Conservation (phyloP, 2,329 filamentous ascomycete genomes). For the Ophiostoma montium region DNA sequence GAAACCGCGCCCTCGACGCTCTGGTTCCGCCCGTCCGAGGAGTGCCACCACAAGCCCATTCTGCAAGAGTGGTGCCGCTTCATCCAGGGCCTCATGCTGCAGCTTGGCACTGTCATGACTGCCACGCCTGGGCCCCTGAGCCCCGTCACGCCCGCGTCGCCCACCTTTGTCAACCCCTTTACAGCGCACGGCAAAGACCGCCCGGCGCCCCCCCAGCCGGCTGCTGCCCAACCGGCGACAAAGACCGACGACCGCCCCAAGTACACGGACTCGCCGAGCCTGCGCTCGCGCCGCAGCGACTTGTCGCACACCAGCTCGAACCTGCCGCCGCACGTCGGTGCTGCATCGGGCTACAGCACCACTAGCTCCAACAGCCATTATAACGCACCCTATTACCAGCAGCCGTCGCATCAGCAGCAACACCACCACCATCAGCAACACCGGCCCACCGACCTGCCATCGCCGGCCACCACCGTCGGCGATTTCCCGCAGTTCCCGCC, state of each 20-base stretch:
- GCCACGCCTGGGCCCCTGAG: slow-evolving; percentile 22
- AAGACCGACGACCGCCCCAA: slow-evolving; percentile 26
- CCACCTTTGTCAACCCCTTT: slow-evolving; percentile 41
- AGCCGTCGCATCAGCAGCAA: too few species aligned
- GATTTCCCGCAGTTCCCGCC: slow-evolving; percentile 27
- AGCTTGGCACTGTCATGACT: background rate
- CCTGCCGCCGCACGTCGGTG: slow-evolving; percentile 6
- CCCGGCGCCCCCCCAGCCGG: too few species aligned
- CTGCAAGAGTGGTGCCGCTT: slow-evolving; percentile 47
- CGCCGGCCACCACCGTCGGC: slow-evolving; percentile 36
- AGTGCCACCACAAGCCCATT: slow-evolving; percentile 25
- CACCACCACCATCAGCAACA: too few species aligned
- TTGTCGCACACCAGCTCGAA: slow-evolving; percentile 28
- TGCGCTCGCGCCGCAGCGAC: slow-evolving; percentile 49
- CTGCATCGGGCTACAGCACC: background rate
- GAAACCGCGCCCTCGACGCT: slow-evolving; percentile 34
- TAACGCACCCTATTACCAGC: slow-evolving; percentile 9
- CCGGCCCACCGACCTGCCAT: slow-evolving; percentile 40
- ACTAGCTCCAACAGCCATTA: slow-evolving; percentile 3
- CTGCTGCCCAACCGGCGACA: too few species aligned
- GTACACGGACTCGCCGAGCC: slow-evolving; percentile 44
- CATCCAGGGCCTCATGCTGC: slow-evolving; percentile 30
- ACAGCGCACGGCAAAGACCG: slow-evolving; percentile 18
- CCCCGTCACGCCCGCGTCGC: slow-evolving; percentile 38
- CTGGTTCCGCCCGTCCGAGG: slow-evolving; percentile 43